Conservation (phyloP, 345 rosid species). For the Boechera retrofracta region DNA sequence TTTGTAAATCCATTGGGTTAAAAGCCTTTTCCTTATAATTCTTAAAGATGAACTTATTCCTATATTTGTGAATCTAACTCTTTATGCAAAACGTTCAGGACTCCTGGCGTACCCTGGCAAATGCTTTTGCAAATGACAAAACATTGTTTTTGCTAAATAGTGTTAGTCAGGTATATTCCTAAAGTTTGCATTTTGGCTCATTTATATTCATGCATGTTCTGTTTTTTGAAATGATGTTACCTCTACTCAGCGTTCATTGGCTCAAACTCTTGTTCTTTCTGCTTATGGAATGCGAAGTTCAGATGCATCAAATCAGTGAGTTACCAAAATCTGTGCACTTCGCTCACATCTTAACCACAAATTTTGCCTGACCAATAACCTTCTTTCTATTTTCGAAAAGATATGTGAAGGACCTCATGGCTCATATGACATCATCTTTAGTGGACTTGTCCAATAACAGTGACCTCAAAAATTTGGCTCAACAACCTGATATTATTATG, state of each 20-base stretch:
- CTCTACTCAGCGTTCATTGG: conserved; percentile 77
- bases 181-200: conserved; percentile 22
- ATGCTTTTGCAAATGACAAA: conserved; percentile 85
- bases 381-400: conserved; percentile 52
- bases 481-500: conserved; percentile 84
- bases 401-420: conserved; percentile 82
- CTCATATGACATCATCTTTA: conserved; percentile 71
- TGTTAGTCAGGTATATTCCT: conserved; percentile 76
- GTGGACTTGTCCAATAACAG: conserved; percentile 74
- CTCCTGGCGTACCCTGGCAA: conserved; percentile 89
- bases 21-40: conserved; percentile 7
- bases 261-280: conserved; percentile 92
- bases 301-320: conserved; percentile 91
- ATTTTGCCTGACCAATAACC: conserved; percentile 39
- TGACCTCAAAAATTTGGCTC: conserved; percentile 78
- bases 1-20: background rate
- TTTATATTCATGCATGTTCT: conserved; percentile 12
- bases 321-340: conserved; percentile 32
- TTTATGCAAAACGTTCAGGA: conserved; percentile 56
- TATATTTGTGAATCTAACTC: conserved; percentile 2
- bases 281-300: conserved; percentile 82
- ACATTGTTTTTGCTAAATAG: conserved; percentile 72
- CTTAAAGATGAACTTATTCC: conserved; percentile 13
- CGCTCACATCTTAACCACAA: conserved; percentile 19
- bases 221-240: conserved; percentile 37